A percentile compares a stretch with the other conserved stretches of the same genome.
Conservation (phyloP, 2,329 filamentous ascomycete species). For the Didymosphaeria variabile region DNA sequence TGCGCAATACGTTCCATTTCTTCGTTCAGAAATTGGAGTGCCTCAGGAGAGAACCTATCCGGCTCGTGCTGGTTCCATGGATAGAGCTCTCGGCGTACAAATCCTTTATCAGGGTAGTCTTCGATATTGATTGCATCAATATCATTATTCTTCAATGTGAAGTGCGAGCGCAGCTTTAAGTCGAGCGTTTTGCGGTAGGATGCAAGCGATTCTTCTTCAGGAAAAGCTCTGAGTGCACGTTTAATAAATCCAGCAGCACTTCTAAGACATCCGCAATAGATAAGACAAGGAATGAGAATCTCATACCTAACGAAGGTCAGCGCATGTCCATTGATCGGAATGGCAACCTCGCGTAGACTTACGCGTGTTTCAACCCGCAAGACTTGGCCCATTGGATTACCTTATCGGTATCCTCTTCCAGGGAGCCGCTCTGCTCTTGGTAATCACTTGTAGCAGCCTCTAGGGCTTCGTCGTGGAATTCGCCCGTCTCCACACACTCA, state of each 20-base stretch:
- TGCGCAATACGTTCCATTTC: slow-evolving; percentile 75
- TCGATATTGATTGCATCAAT: slow-evolving; percentile 58
- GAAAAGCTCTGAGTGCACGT: slow-evolving; percentile 66
- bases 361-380: slow-evolving; percentile 40
- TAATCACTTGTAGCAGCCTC: slow-evolving; percentile 58
- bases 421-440: slow-evolving; percentile 6
- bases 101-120: slow-evolving; percentile 73
- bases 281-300: slow-evolving; percentile 63
- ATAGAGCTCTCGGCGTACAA: slow-evolving; percentile 72
- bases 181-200: slow-evolving; percentile 63
- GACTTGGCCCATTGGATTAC: slow-evolving; percentile 31
- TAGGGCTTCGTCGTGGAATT: slow-evolving; percentile 77
- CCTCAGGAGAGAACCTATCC: slow-evolving; percentile 63
- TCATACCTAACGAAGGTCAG: slow-evolving; percentile 37
- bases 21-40: slow-evolving; percentile 74
- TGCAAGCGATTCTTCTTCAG: slow-evolving; percentile 65
- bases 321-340: neutral
- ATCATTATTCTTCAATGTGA: slow-evolving; percentile 31
- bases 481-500: slow-evolving; percentile 78
- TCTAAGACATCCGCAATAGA: slow-evolving; percentile 69
- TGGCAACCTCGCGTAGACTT: slow-evolving; percentile 25
- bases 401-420: slow-evolving; percentile 20
- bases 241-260: slow-evolving; percentile 73
- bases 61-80: slow-evolving; percentile 71
- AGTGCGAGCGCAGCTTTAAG: slow-evolving; percentile 31